phyloP scores from a whole-genome alignment of 805 yeast species.

The Babjeviella inositovora region DNA sequence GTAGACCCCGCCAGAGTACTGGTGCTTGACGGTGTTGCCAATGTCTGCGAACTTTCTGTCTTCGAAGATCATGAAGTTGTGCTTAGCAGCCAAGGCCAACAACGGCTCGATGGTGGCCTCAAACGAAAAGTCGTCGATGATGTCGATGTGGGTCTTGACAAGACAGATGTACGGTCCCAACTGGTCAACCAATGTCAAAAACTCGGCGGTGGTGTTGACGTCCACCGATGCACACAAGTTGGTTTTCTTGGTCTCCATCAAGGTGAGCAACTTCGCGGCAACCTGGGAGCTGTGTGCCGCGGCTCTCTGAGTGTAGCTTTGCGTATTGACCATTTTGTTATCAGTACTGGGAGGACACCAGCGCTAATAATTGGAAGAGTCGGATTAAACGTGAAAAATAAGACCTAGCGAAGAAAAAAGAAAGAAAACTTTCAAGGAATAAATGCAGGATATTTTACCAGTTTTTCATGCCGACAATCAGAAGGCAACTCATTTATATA shows the following conservation, averaged over 20 bases:
- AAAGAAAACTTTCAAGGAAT: not conserved
- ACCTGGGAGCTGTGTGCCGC: conserved; percentile 57
- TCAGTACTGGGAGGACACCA: not conserved
- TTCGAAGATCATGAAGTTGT: conserved; percentile 84
- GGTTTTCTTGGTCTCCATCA: conserved; percentile 70
- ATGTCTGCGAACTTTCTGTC: conserved; percentile 98
- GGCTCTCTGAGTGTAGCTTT: conserved; percentile 56
- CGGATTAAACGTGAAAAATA: no score
- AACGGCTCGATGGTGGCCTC: conserved; percentile 71
- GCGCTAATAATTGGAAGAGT: no score
- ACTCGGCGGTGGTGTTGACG: conserved; percentile 65
- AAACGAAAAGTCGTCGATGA: conserved; percentile 74
- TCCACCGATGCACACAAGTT: conserved; percentile 93
- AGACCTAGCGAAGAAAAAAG: no score
- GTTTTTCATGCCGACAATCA: conserved; percentile 16
- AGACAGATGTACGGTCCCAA: conserved; percentile 87
- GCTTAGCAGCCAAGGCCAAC: conserved; percentile 55
- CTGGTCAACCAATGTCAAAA: conserved; percentile 54
- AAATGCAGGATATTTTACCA: conserved; percentile 1
- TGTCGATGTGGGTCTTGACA: conserved; percentile 90
- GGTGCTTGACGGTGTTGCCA: conserved; percentile 92
- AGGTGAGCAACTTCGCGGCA: conserved; percentile 53
- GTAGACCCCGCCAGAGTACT: conserved; percentile 81
- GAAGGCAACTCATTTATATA: conserved; percentile 17
- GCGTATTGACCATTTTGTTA: no score